Evolutionary conservation across 192 early-diverging fungal genomes (phyloP).

Genomic region (Cladochytrium replicatum): DNA sequence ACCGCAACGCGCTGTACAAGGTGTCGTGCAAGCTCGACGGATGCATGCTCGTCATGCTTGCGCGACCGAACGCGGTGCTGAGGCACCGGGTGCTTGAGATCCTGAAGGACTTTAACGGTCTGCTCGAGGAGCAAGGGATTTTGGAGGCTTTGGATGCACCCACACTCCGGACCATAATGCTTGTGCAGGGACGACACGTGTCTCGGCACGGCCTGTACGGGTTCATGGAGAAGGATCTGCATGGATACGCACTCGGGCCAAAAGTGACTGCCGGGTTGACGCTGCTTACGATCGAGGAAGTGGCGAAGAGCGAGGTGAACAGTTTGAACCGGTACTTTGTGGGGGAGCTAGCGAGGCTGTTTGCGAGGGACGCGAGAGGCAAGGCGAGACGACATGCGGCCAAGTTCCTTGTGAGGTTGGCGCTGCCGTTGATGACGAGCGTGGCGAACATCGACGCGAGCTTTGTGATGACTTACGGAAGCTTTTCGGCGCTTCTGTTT

Average conservation of each 20-base stretch:
- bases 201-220: conserved; percentile 29
- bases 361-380: conserved; percentile 23
- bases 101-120: conserved; percentile 30
- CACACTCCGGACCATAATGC: background rate
- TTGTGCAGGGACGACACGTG: no score
- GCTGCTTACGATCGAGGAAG: conserved; percentile 22
- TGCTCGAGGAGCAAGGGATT: no score
- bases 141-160: background rate
- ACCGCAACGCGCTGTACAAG: conserved; percentile 23
- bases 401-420: conserved; percentile 30
- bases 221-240: conserved; percentile 31
- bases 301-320: conserved; percentile 25
- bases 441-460: conserved; percentile 20
- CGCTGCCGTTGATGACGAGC: conserved; percentile 25
- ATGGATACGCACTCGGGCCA: conserved; percentile 24
- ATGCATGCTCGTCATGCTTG: conserved; percentile 28
- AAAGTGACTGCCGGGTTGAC: conserved; percentile 17
- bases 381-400: conserved; percentile 36
- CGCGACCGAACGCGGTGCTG: conserved; percentile 32
- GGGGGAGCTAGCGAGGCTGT: conserved; percentile 31
- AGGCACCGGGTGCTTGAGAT: conserved; percentile 25
- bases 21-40: conserved; percentile 43
- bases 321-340: conserved; percentile 32
- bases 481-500: conserved; percentile 30
- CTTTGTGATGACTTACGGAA: conserved; percentile 24